Percentiles rank a stretch among this genome's conserved stretches.
Evolutionary conservation across 441 rosid genomes (phyloP).

Genomic region (Monsonia emarginata): DNA sequence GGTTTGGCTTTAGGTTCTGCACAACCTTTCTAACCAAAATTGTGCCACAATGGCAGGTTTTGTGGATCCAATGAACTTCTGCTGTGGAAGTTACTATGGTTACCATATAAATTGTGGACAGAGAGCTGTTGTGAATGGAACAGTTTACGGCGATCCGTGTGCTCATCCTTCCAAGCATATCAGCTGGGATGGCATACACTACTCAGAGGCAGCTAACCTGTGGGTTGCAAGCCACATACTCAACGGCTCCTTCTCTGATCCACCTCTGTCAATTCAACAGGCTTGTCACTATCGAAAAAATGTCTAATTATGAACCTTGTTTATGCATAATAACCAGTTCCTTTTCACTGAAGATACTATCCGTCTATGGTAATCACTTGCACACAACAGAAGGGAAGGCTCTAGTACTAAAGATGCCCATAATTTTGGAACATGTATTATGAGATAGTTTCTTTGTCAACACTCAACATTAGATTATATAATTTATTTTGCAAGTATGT

Average conservation of each 20-base stretch:
- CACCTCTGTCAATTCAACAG: slow-evolving; percentile 27
- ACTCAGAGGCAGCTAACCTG: slow-evolving; percentile 46
- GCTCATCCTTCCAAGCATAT: slow-evolving; percentile 36
- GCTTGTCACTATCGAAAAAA: slow-evolving; percentile 26
- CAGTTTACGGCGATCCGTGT: slow-evolving; percentile 51
- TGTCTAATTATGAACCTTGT: not conserved
- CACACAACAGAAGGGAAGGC: not conserved
- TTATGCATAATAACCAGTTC: not conserved
- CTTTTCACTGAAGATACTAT: not conserved
- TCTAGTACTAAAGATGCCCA: not conserved
- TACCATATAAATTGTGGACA: slow-evolving; percentile 50
- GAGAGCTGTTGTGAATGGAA: slow-evolving; percentile 43
- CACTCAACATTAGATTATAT: not conserved
- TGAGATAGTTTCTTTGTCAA: slow-evolving; percentile 2
- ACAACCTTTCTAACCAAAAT: not conserved
- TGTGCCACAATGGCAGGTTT: slow-evolving; percentile 32
- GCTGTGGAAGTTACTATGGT: slow-evolving; percentile 52
- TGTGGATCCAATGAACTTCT: slow-evolving; percentile 45
- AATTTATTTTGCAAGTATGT: too few relatives aligned
- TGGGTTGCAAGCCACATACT: slow-evolving; percentile 39
- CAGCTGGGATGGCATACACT: slow-evolving; percentile 74
- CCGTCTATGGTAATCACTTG: slow-evolving; percentile 5
- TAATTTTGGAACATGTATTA: slow-evolving; percentile 5
- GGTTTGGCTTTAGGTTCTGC: too few relatives aligned
- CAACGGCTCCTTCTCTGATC: slow-evolving; percentile 44